These are phyloP conservation scores for Botrytis elliptica DNA, from an alignment of 2,329 filamentous ascomycete species.

Conservation along the genomic window DNA sequence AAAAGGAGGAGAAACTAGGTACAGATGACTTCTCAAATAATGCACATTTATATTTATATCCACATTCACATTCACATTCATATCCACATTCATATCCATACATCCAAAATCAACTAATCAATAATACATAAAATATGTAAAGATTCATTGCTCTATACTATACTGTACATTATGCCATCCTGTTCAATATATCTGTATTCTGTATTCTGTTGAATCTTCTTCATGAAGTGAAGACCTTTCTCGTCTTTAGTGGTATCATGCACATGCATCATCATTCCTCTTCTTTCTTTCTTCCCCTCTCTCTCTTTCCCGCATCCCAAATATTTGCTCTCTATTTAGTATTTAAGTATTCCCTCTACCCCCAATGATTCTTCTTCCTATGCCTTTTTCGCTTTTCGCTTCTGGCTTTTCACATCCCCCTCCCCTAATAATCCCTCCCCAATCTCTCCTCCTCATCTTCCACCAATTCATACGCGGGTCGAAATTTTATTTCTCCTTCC, in stretches of 20 bases:
- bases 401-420: background rate
- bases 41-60: background rate
- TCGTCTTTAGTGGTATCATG: constrained; percentile 5
- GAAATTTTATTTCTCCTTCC: constrained; percentile 48
- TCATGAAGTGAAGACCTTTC: background rate
- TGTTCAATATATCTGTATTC: background rate
- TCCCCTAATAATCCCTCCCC: constrained; percentile 59
- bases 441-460: constrained; percentile 77
- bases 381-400: background rate
- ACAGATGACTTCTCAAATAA: background rate
- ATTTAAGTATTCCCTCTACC: background rate
- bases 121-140: background rate
- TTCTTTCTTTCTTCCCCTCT: background rate
- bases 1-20: background rate
- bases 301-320: background rate
- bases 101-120: background rate
- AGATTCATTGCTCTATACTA: background rate
- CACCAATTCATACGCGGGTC: constrained; percentile 72
- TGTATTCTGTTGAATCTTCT: background rate
- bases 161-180: background rate
- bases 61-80: too few relatives aligned
- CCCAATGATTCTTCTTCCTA: background rate
- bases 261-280: background rate
- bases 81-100: background rate
- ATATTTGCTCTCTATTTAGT: background rate